Base-by-base conservation (phyloP, 257 asterid species). In the Jacaranda copaia region DNA sequence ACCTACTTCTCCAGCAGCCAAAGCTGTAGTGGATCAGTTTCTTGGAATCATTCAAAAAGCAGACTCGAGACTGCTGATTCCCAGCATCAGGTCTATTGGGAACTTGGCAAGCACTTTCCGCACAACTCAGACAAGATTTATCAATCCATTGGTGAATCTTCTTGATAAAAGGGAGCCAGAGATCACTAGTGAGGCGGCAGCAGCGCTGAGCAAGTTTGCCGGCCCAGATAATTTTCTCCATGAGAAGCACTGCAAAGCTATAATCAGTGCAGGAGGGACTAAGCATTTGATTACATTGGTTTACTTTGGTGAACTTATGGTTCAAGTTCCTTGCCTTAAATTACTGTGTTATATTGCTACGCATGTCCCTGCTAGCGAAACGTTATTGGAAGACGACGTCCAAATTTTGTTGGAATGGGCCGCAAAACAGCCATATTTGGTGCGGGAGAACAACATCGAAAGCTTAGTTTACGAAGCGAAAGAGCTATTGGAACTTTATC, bases 101-200 rank as follows among this genome's bases (percentile, higher is more conserved):
- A 90, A 86, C 68, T 55, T 92, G 61, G 88, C 97, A 5, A 74
- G 96, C 56, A 92, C 96, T 0, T 92, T 92, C 67, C 82, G 97
- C 0, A 94, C 93, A 46, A 92, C 94, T 0, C 96, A 92, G 59
- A 89, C 90, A 0, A 82, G 94, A 68, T 81, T 90, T 56, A 87
- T 92, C 3, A 82, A 78, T 3, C 93, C 94, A 8, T 52, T 92
- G 61, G 97, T 92, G 65, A 36, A 48, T 6, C 88, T 92, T 1
- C 89, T 92, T 0, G 97, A 92, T 1, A 91, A 90, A 5, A 70
- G 84, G 10, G 96, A 89, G 79, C 87, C 96, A 0, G 97, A 92
- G 76, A 73, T 89, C 13, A 88, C 71, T 3, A 36, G 80, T 8
- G 97, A 89, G 80, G 91, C 93, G 0, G 93, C 88, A 1, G n/a